These are phyloP conservation scores for Fusarium pseudograminearum DNA, from an alignment of 2,329 filamentous ascomycete genomes.

Conservation along the genomic window DNA sequence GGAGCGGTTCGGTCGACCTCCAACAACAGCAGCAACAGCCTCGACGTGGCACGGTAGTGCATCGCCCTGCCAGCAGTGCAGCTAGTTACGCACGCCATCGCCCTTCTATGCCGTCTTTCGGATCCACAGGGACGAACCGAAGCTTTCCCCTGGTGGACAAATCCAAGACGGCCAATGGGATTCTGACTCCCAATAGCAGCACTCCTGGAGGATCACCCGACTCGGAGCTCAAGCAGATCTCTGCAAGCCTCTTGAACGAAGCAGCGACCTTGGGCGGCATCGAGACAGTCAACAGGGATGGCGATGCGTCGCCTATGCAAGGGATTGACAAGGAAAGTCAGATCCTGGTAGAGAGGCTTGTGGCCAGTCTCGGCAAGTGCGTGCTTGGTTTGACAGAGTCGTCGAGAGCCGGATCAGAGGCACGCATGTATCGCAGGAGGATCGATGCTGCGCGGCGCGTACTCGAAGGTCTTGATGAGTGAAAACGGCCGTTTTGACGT, in stretches of 20 bases:
- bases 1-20: constrained; percentile 46
- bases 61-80: constrained; percentile 52
- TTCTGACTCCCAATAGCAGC: constrained; percentile 53
- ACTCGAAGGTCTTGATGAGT: constrained; percentile 75
- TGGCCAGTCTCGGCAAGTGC: constrained; percentile 70
- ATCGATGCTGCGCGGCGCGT: constrained; percentile 80
- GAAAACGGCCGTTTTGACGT: constrained; percentile 4
- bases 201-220: constrained; percentile 63
- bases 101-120: constrained; percentile 68
- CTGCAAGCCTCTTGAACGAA: constrained; percentile 62
- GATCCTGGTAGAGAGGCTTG: constrained; percentile 68
- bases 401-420: constrained; percentile 67
- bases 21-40: constrained; percentile 24
- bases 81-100: constrained; percentile 45
- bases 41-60: constrained; percentile 55
- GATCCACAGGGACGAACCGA: constrained; percentile 69
- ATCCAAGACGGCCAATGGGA: constrained; percentile 59
- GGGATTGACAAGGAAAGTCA: constrained; percentile 68
- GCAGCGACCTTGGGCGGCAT: constrained; percentile 58
- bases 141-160: constrained; percentile 72
- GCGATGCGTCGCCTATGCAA: constrained; percentile 58
- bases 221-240: constrained; percentile 60
- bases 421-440: constrained; percentile 74
- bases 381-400: constrained; percentile 69
- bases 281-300: constrained; percentile 44